Evolutionary conservation across 176 grass and related monocot genomes (phyloP).

Genomic region (Eragrostis curvula): DNA sequence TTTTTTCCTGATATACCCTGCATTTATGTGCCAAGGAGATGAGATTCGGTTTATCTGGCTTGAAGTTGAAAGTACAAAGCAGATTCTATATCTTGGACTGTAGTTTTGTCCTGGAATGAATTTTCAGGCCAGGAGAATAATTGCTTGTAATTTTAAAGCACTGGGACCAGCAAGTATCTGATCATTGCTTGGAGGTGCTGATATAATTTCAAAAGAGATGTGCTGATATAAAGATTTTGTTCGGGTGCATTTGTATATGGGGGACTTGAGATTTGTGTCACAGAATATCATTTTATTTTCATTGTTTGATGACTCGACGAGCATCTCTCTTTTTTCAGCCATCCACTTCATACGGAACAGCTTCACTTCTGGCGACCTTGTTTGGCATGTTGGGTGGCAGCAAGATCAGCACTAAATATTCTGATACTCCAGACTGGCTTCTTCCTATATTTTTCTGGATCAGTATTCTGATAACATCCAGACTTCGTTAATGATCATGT

Average conservation of each 20-base stretch:
- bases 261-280: not conserved
- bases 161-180: constrained; percentile 38
- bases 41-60: constrained; percentile 17
- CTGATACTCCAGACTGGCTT: not conserved
- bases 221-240: constrained; percentile 35
- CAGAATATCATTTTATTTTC: not conserved
- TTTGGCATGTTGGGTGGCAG: not conserved
- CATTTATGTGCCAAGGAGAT: constrained; percentile 40
- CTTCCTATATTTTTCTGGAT: not conserved
- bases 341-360: not conserved
- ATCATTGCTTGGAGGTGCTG: constrained; percentile 40
- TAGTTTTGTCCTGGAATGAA: constrained; percentile 40
- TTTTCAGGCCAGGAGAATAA: constrained; percentile 42
- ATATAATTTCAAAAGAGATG: constrained; percentile 38
- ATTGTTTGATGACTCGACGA: not conserved
- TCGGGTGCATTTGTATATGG: constrained; percentile 22
- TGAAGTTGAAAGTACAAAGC: constrained; percentile 32
- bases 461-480: not conserved
- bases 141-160: constrained; percentile 52
- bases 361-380: not conserved
- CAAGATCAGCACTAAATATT: not conserved
- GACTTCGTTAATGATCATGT: not conserved
- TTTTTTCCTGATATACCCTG: constrained; percentile 39
- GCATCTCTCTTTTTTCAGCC: not conserved
- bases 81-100: constrained; percentile 18